Base-by-base conservation (phyloP, 176 grass and related monocot species). In the Avena atlantica region DNA sequence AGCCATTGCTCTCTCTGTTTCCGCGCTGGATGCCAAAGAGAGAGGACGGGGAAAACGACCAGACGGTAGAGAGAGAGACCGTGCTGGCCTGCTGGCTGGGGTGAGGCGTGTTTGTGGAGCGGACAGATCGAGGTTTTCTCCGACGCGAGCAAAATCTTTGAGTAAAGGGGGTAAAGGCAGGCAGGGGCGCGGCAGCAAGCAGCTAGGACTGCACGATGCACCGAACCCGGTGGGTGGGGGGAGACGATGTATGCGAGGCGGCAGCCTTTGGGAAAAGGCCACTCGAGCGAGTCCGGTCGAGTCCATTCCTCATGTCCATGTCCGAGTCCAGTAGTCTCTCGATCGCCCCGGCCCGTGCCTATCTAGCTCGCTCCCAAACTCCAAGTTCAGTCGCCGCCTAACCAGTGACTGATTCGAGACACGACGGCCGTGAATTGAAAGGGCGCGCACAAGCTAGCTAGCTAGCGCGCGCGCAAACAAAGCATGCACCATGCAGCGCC, bases 261-360 rank as follows among this genome's bases (percentile, higher is more conserved):
- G 60, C 86, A 91, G 89, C 76, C 82, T 91, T 91, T 76, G 40
- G 86, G 81, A 63, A 91, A 91, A 88, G 82, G 89, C 70, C 89
- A 85, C 82, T 87, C 84, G 37, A 83, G 79, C 84, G 37, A 83
- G 79, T 70, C 85, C 74, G 67, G 64, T 53, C 75, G 40, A 78
- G 34, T 76, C 83, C 50, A 24, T 27, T 47, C 25, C 16, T 57
- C 45, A 23, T 57, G 19, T 23, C 50, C 45, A 34, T 34, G 31
- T 34, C 31, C 31, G 45, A 48, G 45, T 48, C 45, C 36, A n/a
- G n/a, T n/a, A n/a, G 21, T 4, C 15, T 0, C 42, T 48, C 66
- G 5, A 52, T 34, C 12, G 9, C 9, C 9, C 45, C 8, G 45
- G 45, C 45, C 45, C 1, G 45, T 48, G 45, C 45, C 45, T 48